Conservation (phyloP, 1,284 basidiomycete genomes). For the Ganoderma resinaceum region DNA sequence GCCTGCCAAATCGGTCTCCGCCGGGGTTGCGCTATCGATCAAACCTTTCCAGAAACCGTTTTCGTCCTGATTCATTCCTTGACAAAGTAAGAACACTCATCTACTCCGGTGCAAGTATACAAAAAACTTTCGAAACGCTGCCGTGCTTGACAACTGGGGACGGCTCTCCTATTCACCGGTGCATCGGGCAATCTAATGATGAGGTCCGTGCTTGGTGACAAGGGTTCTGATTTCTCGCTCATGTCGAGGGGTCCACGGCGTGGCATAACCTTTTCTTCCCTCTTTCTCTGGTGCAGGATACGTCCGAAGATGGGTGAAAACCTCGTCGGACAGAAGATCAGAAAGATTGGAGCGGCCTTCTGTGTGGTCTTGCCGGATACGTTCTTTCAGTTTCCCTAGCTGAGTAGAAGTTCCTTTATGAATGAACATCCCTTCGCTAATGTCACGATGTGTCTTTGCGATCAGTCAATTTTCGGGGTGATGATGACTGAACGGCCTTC, state of each 20-base stretch:
- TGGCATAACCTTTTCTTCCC: neutral
- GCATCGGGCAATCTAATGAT: neutral
- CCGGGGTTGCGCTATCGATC: neutral
- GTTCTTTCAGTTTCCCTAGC: neutral
- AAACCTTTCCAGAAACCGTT: neutral
- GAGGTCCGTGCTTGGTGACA: neutral
- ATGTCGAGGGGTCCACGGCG: neutral
- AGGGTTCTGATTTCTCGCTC: neutral
- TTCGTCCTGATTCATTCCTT: neutral
- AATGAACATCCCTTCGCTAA: neutral
- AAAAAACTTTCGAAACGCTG: neutral
- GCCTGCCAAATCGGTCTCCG: neutral
- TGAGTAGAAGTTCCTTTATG: neutral
- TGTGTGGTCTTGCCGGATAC: neutral
- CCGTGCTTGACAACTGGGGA: neutral
- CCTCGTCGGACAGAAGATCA: neutral
- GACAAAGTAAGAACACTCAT: neutral
- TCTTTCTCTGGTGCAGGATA: neutral
- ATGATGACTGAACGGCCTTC: neutral
- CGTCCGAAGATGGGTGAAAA: neutral
- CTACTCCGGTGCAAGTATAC: neutral
- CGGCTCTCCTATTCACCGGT: neutral
- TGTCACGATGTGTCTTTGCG: neutral
- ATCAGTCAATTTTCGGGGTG: neutral
- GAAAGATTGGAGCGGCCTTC: neutral